Evolutionary conservation across 2,329 filamentous ascomycete species (phyloP).

Genomic region (Alternaria conjuncta): DNA sequence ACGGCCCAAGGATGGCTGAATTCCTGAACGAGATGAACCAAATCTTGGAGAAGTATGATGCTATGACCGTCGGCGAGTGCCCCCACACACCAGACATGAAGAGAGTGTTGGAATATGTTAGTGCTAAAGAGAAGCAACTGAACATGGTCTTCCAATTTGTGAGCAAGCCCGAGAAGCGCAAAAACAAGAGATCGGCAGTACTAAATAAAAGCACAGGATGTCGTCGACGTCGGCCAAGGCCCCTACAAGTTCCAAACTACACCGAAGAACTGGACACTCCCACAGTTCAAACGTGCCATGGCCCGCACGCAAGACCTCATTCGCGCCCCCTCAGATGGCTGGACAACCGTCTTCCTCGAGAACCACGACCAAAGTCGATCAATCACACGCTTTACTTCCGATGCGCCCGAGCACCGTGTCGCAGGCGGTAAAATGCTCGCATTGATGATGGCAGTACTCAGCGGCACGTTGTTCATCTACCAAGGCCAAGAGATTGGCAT

Average conservation of each 20-base stretch:
- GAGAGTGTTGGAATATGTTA: conserved; percentile 66
- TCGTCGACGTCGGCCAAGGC: conserved; percentile 47
- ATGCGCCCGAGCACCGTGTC: conserved; percentile 54
- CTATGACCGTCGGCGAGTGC: conserved; percentile 75
- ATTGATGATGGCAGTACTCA: conserved; percentile 55
- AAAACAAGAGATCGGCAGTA: not conserved
- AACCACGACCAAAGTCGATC: conserved; percentile 62
- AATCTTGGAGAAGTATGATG: conserved; percentile 65
- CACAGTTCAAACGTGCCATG: conserved; percentile 41
- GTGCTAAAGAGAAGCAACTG: conserved; percentile 64
- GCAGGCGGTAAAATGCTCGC: conserved; percentile 56
- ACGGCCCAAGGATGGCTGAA: conserved; percentile 73
- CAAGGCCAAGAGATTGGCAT: conserved; percentile 61
- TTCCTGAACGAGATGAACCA: conserved; percentile 69
- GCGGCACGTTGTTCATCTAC: conserved; percentile 60
- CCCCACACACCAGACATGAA: conserved; percentile 65
- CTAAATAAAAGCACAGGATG: conserved; percentile 39
- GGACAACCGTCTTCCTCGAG: conserved; percentile 61
- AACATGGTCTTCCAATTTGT: conserved; percentile 69
- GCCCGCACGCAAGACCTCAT: conserved; percentile 41
- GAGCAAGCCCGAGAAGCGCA: conserved; percentile 29
- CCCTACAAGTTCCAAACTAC: conserved; percentile 48
- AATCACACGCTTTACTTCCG: conserved; percentile 57
- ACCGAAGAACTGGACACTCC: conserved; percentile 40
- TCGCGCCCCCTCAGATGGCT: conserved; percentile 39